phyloP scores from a whole-genome alignment of 305 asterid species.

The Fraxinus platypoda region DNA sequence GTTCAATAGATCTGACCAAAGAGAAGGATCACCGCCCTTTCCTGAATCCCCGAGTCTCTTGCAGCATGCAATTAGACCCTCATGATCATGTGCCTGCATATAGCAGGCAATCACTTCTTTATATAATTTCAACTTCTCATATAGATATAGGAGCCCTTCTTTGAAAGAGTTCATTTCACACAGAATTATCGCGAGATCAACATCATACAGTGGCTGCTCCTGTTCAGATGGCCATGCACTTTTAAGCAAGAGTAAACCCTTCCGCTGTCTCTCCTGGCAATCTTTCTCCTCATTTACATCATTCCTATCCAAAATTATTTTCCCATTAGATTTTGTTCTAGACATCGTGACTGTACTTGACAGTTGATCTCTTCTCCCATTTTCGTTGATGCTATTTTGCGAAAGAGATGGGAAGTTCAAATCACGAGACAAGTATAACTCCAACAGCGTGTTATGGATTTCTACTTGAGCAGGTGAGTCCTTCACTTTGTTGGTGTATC shows the following conservation, averaged over 20 bases:
- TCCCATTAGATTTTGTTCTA: conserved; percentile 50
- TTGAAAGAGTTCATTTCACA: conserved; percentile 84
- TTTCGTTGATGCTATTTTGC: conserved; percentile 41
- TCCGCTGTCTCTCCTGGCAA: conserved; percentile 60
- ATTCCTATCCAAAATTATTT: conserved; percentile 20
- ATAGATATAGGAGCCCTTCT: conserved; percentile 78
- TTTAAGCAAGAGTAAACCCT: conserved; percentile 76
- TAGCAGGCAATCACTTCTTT: conserved; percentile 98
- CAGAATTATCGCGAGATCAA: conserved; percentile 82
- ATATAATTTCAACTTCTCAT: conserved; percentile 91
- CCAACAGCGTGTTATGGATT: conserved; percentile 86
- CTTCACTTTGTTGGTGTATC: conserved; percentile 74
- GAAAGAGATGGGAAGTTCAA: conserved; percentile 80
- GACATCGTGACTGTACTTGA: conserved; percentile 31
- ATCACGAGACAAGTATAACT: conserved; percentile 75
- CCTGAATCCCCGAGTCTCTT: conserved; percentile 88
- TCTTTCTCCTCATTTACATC: conserved; percentile 52
- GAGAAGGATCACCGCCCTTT: conserved; percentile 85
- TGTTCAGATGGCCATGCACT: conserved; percentile 90
- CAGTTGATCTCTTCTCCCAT: conserved; percentile 38
- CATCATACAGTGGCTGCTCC: conserved; percentile 90
- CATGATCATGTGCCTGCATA: conserved; percentile 94
- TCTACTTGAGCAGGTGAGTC: conserved; percentile 98
- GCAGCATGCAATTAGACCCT: conserved; percentile 92
- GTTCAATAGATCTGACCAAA: conserved; percentile 91